Conservation (phyloP, 305 asterid species). For the Lippia alba region DNA sequence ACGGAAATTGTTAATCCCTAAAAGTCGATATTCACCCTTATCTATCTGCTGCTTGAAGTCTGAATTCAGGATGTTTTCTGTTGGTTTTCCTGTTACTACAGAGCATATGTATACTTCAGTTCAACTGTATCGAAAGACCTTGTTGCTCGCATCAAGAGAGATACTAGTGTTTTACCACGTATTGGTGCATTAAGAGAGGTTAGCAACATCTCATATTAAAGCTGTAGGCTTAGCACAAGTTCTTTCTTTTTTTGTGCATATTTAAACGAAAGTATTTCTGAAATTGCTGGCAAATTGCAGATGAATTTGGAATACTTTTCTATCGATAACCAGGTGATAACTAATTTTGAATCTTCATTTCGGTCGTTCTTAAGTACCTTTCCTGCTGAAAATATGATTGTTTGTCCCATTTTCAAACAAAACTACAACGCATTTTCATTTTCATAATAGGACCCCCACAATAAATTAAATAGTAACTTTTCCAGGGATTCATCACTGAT, state of each 20-base stretch:
- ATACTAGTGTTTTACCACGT: conserved; percentile 80
- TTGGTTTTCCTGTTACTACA: conserved; percentile 47
- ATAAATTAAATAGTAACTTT: conserved; percentile 1
- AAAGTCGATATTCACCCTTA: not conserved
- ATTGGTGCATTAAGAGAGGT: conserved; percentile 87
- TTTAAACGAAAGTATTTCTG: conserved; percentile 6
- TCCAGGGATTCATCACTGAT: conserved; percentile 82
- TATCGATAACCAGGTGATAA: conserved; percentile 77
- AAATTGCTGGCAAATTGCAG: conserved; percentile 51
- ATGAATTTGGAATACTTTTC: conserved; percentile 88
- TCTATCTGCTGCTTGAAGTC: conserved; percentile 12
- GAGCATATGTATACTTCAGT: conserved; percentile 87
- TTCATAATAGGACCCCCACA: too few species aligned
- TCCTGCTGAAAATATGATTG: too few species aligned
- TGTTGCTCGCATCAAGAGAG: conserved; percentile 72
- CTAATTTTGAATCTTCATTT: conserved; percentile 21
- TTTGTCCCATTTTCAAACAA: too few species aligned
- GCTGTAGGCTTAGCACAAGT: not conserved
- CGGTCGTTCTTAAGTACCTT: not conserved
- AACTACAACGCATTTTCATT: too few species aligned
- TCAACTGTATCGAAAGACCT: conserved; percentile 72
- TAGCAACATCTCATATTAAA: conserved; percentile 30
- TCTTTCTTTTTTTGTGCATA: conserved; percentile 1
- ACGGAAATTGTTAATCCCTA: conserved; percentile 22
- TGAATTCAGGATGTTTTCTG: conserved; percentile 31